phyloP scores from a whole-genome alignment of 768 basidiomycete species.

The Mycena albidolilacea region DNA sequence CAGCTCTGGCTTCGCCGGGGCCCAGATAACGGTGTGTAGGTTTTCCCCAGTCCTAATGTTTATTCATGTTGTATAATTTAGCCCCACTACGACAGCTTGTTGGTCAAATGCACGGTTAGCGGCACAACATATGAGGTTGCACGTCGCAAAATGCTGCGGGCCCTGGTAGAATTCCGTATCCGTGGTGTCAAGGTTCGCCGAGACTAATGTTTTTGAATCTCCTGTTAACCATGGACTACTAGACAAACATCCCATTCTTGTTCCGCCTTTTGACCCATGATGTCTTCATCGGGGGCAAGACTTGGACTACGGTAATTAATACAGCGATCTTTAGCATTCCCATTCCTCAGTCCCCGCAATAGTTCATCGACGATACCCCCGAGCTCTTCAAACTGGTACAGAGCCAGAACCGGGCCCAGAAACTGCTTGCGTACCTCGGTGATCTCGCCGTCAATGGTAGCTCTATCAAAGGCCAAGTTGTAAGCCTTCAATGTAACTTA shows the following conservation, averaged over 20 bases:
- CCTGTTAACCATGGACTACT: slow-evolving; percentile 46
- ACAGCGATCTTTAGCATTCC: slow-evolving; percentile 10
- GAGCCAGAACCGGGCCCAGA: slow-evolving; percentile 98
- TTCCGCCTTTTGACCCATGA: slow-evolving; percentile 98
- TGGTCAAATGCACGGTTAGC: slow-evolving; percentile 96
- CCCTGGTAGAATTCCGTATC: slow-evolving; percentile 99
- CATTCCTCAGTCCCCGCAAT: slow-evolving; percentile 18
- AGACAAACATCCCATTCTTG: slow-evolving; percentile 99
- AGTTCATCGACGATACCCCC: slow-evolving; percentile 99
- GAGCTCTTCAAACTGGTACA: slow-evolving; percentile 99
- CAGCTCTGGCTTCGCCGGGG: slow-evolving; percentile 97
- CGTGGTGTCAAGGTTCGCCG: slow-evolving; percentile 93
- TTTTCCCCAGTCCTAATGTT: slow-evolving; percentile 9
- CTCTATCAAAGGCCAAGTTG: slow-evolving; percentile 94
- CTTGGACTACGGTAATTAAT: slow-evolving; percentile 90
- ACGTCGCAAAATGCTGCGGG: slow-evolving; percentile 98
- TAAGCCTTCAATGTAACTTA: slow-evolving; percentile 44
- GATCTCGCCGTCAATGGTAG: slow-evolving; percentile 98
- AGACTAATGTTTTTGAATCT: not conserved
- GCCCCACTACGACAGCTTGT: slow-evolving; percentile 98
- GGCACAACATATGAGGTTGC: slow-evolving; percentile 99
- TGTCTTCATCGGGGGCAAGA: slow-evolving; percentile 95
- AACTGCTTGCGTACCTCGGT: slow-evolving; percentile 95
- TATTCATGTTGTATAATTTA: slow-evolving; percentile 47
- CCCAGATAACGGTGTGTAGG: slow-evolving; percentile 91